Evolutionary conservation across 352 stramenopile genomes (phyloP), one percentile per base, ranked within the genome.

Genomic region (Globisporangium paroecandrum): DNA sequence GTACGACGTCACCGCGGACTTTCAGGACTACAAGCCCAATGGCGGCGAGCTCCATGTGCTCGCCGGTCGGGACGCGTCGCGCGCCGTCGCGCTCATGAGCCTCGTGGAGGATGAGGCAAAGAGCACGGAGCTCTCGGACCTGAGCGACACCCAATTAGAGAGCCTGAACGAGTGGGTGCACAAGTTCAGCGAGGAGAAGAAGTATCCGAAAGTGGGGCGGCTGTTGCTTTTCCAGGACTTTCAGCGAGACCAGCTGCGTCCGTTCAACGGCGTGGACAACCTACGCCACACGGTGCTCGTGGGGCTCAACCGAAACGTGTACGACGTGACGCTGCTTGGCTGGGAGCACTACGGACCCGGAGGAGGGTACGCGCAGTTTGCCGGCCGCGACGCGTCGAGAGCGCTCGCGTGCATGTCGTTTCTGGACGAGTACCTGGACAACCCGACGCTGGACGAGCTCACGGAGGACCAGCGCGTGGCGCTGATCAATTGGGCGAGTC

Each of bases 401-500:
- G 94, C 95, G 13, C 77, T 98, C 24, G 95, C 94, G 29, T 93
- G 96, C 66, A 98, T 99, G 94, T 98, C 93, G 66, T 94, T 99
- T 61, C 85, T 98, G 68, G 74, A 84, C 1, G 93, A 91, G 22
- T 85, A 94, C 69, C 68, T 98, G 7, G 89, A 97, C 64, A 89
- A 96, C 70, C 77, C 83, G 18, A 77, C 68, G 49, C 70, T 95
- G 32, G 85, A 88, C 68, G 89, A 94, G 69, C 82, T 99, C 36
- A 89, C 82, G 0, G 72, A 88, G 32, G 91, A 93, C 59, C 87
- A 99, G 72, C 73, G 80, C 36, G 90, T 91, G 58, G 86, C 96
- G 36, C 78, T 99, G 54, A 70, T 87, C 18, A 95, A 99, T 78
- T 99, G 97, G 97, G 85, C 90, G 36, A 88, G 90, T 58, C 96